phyloP scores from a whole-genome alignment of 371 early-diverging fungal genomes.

The Chytridium lagenaria region DNA sequence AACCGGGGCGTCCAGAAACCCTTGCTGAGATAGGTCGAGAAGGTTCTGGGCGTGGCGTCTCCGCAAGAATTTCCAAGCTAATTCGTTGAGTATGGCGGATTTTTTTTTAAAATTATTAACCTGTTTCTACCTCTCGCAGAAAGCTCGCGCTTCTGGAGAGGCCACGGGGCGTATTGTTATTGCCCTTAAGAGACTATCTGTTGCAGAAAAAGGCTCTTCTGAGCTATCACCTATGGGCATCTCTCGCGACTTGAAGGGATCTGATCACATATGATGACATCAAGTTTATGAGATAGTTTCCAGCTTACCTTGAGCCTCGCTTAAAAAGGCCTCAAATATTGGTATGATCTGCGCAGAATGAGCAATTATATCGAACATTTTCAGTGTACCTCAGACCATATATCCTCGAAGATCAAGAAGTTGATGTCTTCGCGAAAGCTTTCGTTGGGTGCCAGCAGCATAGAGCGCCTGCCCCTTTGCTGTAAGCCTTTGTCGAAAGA shows the following conservation, averaged over 20 bases:
- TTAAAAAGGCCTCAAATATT: neutral
- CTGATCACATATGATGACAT: neutral
- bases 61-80: neutral
- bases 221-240: neutral
- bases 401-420: neutral
- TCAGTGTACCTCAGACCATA: neutral
- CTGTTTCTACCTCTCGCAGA: neutral
- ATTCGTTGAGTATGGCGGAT: neutral
- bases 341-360: neutral
- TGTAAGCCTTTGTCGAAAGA: too few relatives aligned
- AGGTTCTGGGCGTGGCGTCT: neutral
- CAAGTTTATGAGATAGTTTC: neutral
- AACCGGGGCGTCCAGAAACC: neutral
- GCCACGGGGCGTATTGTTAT: neutral
- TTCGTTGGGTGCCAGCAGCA: neutral
- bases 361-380: neutral
- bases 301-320: neutral
- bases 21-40: constrained; percentile 2
- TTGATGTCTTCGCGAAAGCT: neutral
- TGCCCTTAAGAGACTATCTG: neutral
- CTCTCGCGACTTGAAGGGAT: neutral
- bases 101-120: neutral
- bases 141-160: constrained; percentile 1
- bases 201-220: neutral
- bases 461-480: neutral